Percentiles rank a stretch among this genome's conserved stretches.
Evolutionary conservation across 169 alveolate genomes (phyloP).

Genomic region (Eimeria sp.): DNA sequence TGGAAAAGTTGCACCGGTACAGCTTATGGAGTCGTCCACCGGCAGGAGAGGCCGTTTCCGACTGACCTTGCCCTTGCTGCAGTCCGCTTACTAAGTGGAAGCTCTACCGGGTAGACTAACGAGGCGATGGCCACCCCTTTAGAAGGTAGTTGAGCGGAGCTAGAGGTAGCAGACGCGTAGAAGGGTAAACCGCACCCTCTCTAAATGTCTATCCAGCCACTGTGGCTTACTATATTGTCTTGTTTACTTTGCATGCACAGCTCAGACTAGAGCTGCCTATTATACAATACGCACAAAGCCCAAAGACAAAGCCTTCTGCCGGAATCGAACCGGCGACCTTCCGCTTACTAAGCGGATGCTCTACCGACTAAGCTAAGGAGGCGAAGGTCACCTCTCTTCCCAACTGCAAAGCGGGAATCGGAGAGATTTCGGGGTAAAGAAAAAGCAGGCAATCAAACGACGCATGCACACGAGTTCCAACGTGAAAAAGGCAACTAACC

Average conservation of each 20-base stretch:
- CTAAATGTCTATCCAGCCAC: too few species aligned
- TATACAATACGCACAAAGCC: too few species aligned
- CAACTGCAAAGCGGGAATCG: too few species aligned
- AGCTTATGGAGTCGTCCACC: not conserved
- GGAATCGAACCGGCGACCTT: constrained; percentile 93
- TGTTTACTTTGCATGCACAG: too few species aligned
- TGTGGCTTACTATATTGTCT: too few species aligned
- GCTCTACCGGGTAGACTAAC: constrained; percentile 94
- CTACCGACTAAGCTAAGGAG: constrained; percentile 94
- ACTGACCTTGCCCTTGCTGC: constrained; percentile 92
- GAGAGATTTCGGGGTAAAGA: too few species aligned
- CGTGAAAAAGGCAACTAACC: too few species aligned
- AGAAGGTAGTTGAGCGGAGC: not conserved
- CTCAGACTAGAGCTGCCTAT: too few species aligned
- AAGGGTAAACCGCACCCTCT: too few species aligned
- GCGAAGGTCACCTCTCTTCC: constrained; percentile 83
- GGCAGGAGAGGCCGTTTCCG: not conserved
- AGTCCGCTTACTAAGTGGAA: constrained; percentile 93
- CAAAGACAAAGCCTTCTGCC: constrained; percentile 87
- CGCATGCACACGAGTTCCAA: too few species aligned
- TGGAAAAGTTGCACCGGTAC: not conserved
- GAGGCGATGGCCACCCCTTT: constrained; percentile 82
- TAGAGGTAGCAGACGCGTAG: too few species aligned
- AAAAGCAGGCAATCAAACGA: too few species aligned
- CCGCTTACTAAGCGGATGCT: constrained; percentile 94